phyloP scores from a whole-genome alignment of 2,329 filamentous ascomycete genomes.

The Colletotrichum musicola region DNA sequence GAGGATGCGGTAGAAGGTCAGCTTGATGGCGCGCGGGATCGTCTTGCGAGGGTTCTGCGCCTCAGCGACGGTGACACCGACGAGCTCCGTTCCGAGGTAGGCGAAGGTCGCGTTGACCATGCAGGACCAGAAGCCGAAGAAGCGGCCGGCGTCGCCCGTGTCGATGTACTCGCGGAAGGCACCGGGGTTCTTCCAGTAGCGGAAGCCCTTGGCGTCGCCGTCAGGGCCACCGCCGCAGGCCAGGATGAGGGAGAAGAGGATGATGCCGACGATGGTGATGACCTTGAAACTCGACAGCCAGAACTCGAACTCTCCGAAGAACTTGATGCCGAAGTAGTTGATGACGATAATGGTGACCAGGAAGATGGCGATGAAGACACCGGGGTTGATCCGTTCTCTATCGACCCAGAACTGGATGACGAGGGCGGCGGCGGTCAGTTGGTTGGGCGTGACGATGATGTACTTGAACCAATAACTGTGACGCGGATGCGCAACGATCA shows the following conservation, averaged over 20 bases:
- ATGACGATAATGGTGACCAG: conserved; percentile 72
- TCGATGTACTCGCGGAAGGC: conserved; percentile 65
- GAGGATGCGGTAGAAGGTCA: conserved; percentile 85
- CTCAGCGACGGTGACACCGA: conserved; percentile 83
- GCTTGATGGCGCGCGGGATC: conserved; percentile 81
- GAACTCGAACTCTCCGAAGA: conserved; percentile 76
- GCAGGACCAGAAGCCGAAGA: conserved; percentile 76
- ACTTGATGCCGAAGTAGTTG: conserved; percentile 78
- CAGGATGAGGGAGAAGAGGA: conserved; percentile 73
- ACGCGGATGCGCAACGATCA: conserved; percentile 49
- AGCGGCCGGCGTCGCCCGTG: conserved; percentile 61
- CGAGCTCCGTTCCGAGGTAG: conserved; percentile 81
- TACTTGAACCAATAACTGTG: conserved; percentile 78
- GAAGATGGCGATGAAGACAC: conserved; percentile 83
- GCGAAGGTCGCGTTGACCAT: conserved; percentile 84
- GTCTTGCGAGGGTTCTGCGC: conserved; percentile 83
- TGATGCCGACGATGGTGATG: conserved; percentile 73
- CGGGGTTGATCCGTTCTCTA: conserved; percentile 76
- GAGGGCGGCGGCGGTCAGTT: conserved; percentile 83
- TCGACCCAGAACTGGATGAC: conserved; percentile 84
- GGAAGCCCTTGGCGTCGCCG: conserved; percentile 72
- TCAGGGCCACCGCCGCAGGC: conserved; percentile 75
- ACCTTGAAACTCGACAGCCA: conserved; percentile 77
- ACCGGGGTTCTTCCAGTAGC: conserved; percentile 73
- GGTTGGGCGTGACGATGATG: conserved; percentile 87